Conservation (phyloP, 2,329 filamentous ascomycete species). For the Thermothelomyces thermophilus region DNA sequence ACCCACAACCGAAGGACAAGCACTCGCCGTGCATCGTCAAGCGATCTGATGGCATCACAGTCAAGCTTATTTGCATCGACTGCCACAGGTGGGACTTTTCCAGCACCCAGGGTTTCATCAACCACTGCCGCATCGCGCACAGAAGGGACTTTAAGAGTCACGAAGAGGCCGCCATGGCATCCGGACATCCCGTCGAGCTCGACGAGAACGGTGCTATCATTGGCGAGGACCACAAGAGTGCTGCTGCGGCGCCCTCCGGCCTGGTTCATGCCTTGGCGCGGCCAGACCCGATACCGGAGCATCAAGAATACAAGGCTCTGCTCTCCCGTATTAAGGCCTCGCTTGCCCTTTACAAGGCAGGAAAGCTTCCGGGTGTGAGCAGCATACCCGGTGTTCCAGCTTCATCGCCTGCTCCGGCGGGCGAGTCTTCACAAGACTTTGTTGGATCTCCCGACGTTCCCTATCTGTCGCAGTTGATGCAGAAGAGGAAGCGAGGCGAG, state of each 20-base stretch:
- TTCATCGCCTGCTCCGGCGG: conserved; percentile 19
- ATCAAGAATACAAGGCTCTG: conserved; percentile 45
- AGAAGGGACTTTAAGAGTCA: conserved; percentile 91
- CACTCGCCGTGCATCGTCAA: conserved; percentile 77
- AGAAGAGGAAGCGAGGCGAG: conserved; percentile 53
- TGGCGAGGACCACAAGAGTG: conserved; percentile 34
- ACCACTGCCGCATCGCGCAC: conserved; percentile 95
- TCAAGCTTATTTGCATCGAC: conserved; percentile 84
- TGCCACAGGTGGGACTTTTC: conserved; percentile 88
- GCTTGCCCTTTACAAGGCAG: conserved; percentile 45
- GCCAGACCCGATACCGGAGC: conserved; percentile 47
- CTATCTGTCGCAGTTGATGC: conserved; percentile 60
- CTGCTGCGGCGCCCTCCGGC: conserved; percentile 32
- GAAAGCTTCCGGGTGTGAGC: conserved; percentile 43
- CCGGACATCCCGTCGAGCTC: conserved; percentile 73
- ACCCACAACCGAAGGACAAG: conserved; percentile 71
- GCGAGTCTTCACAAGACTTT: conserved; percentile 30
- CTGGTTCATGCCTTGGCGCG: conserved; percentile 58
- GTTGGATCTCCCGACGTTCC: conserved; percentile 54
- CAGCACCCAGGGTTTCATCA: conserved; percentile 98
- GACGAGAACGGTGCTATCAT: conserved; percentile 49
- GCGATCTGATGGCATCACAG: conserved; percentile 75
- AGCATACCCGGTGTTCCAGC: conserved; percentile 35
- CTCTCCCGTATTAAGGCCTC: conserved; percentile 49
- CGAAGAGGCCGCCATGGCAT: conserved; percentile 83